A percentile compares a stretch with the other conserved stretches of the same genome.
Evolutionary conservation across 768 basidiomycete genomes (phyloP).

Genomic region (Lentinula lateritia): DNA sequence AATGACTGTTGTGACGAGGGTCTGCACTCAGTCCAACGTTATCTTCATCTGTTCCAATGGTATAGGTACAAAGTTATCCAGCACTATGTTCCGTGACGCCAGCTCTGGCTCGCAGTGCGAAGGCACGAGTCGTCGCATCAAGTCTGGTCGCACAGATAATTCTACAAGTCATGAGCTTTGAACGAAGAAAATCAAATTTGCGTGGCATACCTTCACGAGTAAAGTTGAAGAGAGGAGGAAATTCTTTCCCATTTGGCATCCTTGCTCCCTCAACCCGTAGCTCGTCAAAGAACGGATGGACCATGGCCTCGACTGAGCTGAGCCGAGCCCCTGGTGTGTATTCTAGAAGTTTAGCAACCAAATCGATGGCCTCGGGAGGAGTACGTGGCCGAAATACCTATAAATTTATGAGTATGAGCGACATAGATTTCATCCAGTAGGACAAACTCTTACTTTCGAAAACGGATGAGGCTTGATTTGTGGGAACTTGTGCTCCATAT

Average conservation of each 20-base stretch:
- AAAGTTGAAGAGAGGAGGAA: constrained; percentile 93
- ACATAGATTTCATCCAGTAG: not conserved
- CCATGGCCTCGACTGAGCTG: constrained; percentile 88
- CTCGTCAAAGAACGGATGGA: constrained; percentile 97
- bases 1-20: constrained; percentile 4
- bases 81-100: constrained; percentile 75
- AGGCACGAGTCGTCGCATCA: constrained; percentile 90
- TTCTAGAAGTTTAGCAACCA: constrained; percentile 91
- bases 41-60: constrained; percentile 94
- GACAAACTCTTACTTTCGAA: constrained; percentile 66
- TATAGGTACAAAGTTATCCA: constrained; percentile 95
- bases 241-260: constrained; percentile 97
- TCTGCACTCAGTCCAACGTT: constrained; percentile 70
- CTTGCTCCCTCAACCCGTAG: constrained; percentile 82
- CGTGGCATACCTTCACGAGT: constrained; percentile 73
- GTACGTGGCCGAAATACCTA: constrained; percentile 99
- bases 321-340: constrained; percentile 95
- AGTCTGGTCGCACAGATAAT: constrained; percentile 91
- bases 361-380: constrained; percentile 90
- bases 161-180: constrained; percentile 42
- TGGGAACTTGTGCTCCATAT: constrained; percentile 99
- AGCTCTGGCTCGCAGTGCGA: constrained; percentile 87
- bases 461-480: constrained; percentile 99
- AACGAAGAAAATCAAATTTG: not conserved
- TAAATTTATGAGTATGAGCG: constrained; percentile 11